A percentile compares a stretch with the other conserved stretches of the same genome.
These are phyloP conservation scores for Peniophora sp. DNA, from an alignment of 1,284 basidiomycete species.

Conservation along the genomic window DNA sequence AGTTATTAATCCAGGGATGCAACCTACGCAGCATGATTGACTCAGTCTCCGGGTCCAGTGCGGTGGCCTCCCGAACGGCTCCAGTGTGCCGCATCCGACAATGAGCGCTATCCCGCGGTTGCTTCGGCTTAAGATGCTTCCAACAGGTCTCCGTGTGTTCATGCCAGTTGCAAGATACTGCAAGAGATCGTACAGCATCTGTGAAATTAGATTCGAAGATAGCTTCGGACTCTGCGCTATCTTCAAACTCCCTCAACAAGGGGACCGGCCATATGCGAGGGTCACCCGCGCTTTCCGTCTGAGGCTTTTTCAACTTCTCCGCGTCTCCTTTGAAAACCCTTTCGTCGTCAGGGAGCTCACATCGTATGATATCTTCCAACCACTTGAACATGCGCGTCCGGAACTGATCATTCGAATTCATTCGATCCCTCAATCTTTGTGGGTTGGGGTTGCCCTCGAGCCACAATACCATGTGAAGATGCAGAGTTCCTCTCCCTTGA, in stretches of 20 bases:
- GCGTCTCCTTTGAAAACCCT: not conserved
- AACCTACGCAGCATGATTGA: constrained; percentile 6
- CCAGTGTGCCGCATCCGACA: constrained; percentile 10
- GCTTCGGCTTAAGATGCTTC: constrained; percentile 3
- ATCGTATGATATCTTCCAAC: constrained; percentile 8
- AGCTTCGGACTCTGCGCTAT: too few species aligned
- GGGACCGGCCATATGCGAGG: not conserved
- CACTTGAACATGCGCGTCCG: constrained; percentile 3
- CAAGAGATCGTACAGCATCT: not conserved
- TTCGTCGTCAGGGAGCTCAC: constrained; percentile 5
- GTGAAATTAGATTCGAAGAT: not conserved
- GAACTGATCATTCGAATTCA: not conserved
- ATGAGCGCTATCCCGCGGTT: constrained; percentile 4
- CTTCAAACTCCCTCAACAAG: too few species aligned
- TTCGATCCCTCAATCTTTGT: constrained; percentile 5
- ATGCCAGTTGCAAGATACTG: constrained; percentile 4
- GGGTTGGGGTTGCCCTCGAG: constrained; percentile 8
- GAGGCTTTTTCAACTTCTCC: not conserved
- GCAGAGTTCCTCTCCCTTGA: constrained; percentile 16
- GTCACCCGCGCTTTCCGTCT: not conserved
- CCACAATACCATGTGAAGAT: constrained; percentile 19
- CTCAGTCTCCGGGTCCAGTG: constrained; percentile 1
- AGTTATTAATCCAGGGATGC: constrained; percentile 8
- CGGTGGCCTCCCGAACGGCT: not conserved
- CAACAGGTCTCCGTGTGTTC: constrained; percentile 5